Conservation (phyloP, 768 basidiomycete species). For the Chalciporus chontae region DNA sequence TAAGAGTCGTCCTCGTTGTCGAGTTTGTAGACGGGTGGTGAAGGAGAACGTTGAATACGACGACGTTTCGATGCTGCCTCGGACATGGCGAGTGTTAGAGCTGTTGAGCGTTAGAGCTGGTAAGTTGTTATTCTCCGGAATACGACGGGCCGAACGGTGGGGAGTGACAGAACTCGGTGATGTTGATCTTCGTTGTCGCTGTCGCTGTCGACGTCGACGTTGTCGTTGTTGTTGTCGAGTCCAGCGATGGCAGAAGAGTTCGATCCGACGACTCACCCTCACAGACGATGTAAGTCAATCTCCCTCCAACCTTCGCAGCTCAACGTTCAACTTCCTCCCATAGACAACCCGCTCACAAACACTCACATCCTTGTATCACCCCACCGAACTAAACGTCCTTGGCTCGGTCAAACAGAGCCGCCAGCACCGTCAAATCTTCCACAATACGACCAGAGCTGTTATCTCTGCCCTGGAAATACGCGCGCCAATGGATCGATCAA, state of each 20-base stretch:
- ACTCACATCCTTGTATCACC: conserved; percentile 83
- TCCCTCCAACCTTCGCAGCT: not conserved
- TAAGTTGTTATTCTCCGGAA: too few relatives aligned
- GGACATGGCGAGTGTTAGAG: too few relatives aligned
- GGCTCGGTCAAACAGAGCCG: conserved; percentile 83
- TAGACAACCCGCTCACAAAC: conserved; percentile 78
- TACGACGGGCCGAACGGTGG: too few relatives aligned
- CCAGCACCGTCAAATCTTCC: conserved; percentile 52
- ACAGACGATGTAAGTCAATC: conserved; percentile 58
- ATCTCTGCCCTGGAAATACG: conserved; percentile 83
- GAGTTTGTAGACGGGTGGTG: conserved; percentile 54
- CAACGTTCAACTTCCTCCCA: conserved; percentile 4
- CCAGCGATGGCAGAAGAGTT: conserved; percentile 36
- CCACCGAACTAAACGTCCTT: conserved; percentile 87
- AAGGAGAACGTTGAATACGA: conserved; percentile 53
- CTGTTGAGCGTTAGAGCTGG: too few relatives aligned
- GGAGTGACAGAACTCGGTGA: too few relatives aligned
- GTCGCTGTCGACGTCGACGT: too few relatives aligned
- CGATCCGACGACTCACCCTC: conserved; percentile 61
- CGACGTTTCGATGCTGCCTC: conserved; percentile 45
- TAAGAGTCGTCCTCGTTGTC: conserved; percentile 65
- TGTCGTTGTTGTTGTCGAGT: not conserved
- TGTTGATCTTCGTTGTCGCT: too few relatives aligned
- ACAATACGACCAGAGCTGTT: conserved; percentile 68
- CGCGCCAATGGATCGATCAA: conserved; percentile 72